Base-by-base conservation (phyloP, 495 filamentous ascomycete species). In the Xylaria nigripes region DNA sequence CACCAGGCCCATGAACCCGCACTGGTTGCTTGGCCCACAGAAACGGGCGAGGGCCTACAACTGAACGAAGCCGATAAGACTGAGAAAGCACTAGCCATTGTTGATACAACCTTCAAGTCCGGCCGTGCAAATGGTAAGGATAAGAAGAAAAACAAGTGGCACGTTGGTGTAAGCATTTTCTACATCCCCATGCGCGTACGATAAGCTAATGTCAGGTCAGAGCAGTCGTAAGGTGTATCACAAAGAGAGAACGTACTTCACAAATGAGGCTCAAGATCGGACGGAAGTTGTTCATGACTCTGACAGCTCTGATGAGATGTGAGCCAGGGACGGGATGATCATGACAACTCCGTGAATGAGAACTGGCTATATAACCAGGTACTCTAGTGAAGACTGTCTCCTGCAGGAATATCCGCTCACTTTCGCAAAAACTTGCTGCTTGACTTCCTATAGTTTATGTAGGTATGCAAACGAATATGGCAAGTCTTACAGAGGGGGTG, bases 271-370 rank as follows among this genome's bases (percentile, higher is more conserved):
- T n/a, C 18, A 50, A 13, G 54, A 45, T 50, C 21, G 54, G 30
- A 45, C 1, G 4, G 27, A 50, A 25, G 38, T 19, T n/a, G 27
- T 27, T 16, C 47, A 56, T 40, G 54, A 56, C 29, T 56, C 54
- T 21, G 54, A 56, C 2, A 50, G 46, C 25, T 25, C 36, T 24
- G 54, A 56, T 18, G 54, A 56, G 25, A 50, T 56, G 54, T 56
- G 41, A 55, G 25, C 13, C 13, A 45, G 34, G 42, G 7, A 25
- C 8, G 12, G 13, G 27, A 24, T 10, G 21, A 24, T 52, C 7
- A 16, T 24, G 9, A 47, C 32, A 18, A 3, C 9, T 18, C 25
- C 25, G 4, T 32, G 23, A 32, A n/a, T 4, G 42, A 21, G 30
- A 18, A 29, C 4, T 27, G 38, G 15, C 24, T 24, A 4, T 29